phyloP scores from a whole-genome alignment of 2,329 filamentous ascomycete genomes.

The Calycina herbarum region DNA sequence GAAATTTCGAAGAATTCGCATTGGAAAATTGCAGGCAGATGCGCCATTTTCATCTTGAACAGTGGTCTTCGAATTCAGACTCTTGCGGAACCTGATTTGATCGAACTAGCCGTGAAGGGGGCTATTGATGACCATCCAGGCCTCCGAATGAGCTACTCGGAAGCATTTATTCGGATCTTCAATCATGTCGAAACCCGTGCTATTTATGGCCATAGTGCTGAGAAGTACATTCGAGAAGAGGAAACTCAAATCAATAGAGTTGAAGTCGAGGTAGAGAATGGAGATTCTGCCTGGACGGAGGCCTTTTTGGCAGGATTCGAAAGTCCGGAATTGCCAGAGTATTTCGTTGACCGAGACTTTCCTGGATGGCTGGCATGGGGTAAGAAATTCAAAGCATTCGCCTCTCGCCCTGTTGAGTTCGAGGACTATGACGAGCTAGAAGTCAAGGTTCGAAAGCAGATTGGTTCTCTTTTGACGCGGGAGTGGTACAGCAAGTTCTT shows the following conservation, averaged over 20 bases:
- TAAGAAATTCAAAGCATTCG: slow-evolving; percentile 78
- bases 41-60: slow-evolving; percentile 86
- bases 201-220: slow-evolving; percentile 81
- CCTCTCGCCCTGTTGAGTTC: slow-evolving; percentile 66
- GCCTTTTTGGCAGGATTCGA: slow-evolving; percentile 78
- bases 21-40: slow-evolving; percentile 93
- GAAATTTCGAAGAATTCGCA: slow-evolving; percentile 76
- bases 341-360: slow-evolving; percentile 88
- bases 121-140: slow-evolving; percentile 90
- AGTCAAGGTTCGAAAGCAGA: slow-evolving; percentile 69
- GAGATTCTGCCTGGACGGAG: slow-evolving; percentile 76
- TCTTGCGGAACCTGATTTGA: slow-evolving; percentile 76
- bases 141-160: slow-evolving; percentile 76
- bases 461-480: slow-evolving; percentile 76
- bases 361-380: slow-evolving; percentile 97
- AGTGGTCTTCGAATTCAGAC: slow-evolving; percentile 89
- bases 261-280: slow-evolving; percentile 68
- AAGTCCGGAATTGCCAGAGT: slow-evolving; percentile 70
- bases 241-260: slow-evolving; percentile 78
- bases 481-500: slow-evolving; percentile 89
- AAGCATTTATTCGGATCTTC: slow-evolving; percentile 74
- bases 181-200: slow-evolving; percentile 86
- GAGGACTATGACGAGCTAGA: slow-evolving; percentile 79
- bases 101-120: slow-evolving; percentile 79
- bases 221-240: slow-evolving; percentile 80